These are phyloP conservation scores for Xylaria sp. DNA, from an alignment of 2,329 filamentous ascomycete genomes.

Conservation along the genomic window DNA sequence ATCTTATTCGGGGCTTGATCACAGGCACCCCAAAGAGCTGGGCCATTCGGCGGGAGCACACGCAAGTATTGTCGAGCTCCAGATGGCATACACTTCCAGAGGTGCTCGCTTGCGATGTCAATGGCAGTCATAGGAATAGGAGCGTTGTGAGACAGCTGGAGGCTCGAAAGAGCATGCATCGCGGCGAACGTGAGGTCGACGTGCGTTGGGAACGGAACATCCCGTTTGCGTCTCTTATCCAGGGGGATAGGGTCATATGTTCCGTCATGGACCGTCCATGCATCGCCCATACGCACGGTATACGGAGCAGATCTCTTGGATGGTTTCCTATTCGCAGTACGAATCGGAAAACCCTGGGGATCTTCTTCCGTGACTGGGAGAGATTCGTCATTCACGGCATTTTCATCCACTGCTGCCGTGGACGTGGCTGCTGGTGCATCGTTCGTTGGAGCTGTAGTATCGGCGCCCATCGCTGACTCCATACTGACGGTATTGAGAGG, in stretches of 20 bases:
- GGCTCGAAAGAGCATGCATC: slow-evolving; percentile 22
- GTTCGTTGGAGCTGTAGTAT: neutral
- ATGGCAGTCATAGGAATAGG: slow-evolving; percentile 21
- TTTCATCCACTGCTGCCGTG: neutral
- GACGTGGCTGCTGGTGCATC: neutral
- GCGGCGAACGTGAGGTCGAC: slow-evolving; percentile 15
- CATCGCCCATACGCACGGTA: slow-evolving; percentile 20
- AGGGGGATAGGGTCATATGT: slow-evolving; percentile 22
- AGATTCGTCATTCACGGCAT: neutral
- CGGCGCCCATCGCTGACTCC: neutral
- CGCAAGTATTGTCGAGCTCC: slow-evolving; percentile 6
- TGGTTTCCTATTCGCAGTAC: neutral
- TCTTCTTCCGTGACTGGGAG: too few relatives aligned
- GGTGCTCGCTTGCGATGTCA: slow-evolving; percentile 22
- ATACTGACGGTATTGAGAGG: neutral
- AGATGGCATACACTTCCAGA: slow-evolving; percentile 23
- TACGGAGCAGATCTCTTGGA: slow-evolving; percentile 12
- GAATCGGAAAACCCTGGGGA: too few relatives aligned
- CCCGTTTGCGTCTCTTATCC: slow-evolving; percentile 20
- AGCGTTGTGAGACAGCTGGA: slow-evolving; percentile 24
- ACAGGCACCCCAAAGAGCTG: slow-evolving; percentile 24
- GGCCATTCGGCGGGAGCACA: slow-evolving; percentile 23
- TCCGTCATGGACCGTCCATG: slow-evolving; percentile 27
- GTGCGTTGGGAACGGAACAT: slow-evolving; percentile 22
- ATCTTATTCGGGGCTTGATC: slow-evolving; percentile 3